These are phyloP conservation scores for Lagerstroemia speciosa DNA, from an alignment of 345 rosid species.

Conservation along the genomic window DNA sequence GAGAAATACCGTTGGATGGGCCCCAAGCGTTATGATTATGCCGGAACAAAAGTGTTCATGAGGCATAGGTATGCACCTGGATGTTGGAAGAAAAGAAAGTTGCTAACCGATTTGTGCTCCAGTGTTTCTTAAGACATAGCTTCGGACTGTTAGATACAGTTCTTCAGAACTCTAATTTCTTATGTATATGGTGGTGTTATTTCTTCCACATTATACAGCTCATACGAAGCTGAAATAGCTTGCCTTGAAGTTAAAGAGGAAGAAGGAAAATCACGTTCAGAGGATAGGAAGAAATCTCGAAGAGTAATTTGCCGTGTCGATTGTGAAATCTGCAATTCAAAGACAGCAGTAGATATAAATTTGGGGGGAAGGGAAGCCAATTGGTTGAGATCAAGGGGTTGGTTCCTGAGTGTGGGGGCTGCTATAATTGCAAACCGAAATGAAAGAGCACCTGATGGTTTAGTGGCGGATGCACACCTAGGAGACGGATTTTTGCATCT, in stretches of 20 bases:
- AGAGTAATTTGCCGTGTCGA: conserved; percentile 57
- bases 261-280: conserved; percentile 18
- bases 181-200: neutral
- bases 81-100: neutral
- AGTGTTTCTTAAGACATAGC: neutral
- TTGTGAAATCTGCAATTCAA: conserved; percentile 49
- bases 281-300: conserved; percentile 38
- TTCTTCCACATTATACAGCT: conserved; percentile 26
- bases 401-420: conserved; percentile 78
- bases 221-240: conserved; percentile 82
- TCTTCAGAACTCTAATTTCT: neutral
- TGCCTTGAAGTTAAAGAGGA: conserved; percentile 53
- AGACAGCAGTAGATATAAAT: conserved; percentile 17
- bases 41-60: conserved; percentile 89
- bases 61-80: conserved; percentile 50
- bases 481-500: conserved; percentile 93
- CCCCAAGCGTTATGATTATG: conserved; percentile 89
- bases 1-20: conserved; percentile 99
- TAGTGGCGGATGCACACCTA: conserved; percentile 94
- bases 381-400: conserved; percentile 63
- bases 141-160: neutral
- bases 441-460: conserved; percentile 90
- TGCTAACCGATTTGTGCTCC: neutral
- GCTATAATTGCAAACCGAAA: conserved; percentile 85
- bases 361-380: conserved; percentile 24